These are phyloP conservation scores for Epichloe hybrida DNA, from an alignment of 2,329 filamentous ascomycete genomes.

Conservation along the genomic window DNA sequence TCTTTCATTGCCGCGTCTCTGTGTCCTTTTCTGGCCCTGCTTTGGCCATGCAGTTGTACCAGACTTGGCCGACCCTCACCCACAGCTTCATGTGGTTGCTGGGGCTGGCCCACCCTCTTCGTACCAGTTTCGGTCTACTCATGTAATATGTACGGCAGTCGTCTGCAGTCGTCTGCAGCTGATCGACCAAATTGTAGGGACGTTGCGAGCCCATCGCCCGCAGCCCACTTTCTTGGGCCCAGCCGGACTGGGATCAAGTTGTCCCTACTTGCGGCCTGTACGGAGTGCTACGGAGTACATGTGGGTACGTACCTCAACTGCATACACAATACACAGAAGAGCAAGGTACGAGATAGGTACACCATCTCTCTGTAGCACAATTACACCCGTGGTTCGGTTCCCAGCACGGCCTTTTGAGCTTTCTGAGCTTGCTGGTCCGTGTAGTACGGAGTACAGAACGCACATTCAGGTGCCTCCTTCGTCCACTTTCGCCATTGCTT, in stretches of 20 bases:
- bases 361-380: not conserved
- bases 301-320: not conserved
- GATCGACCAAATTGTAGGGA: slow-evolving; percentile 3
- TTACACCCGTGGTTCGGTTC: not conserved
- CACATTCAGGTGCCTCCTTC: not conserved
- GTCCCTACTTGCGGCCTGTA: not conserved
- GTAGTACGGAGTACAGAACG: not conserved
- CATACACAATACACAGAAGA: not conserved
- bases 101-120: not conserved
- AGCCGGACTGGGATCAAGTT: not conserved
- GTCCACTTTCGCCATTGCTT: not conserved
- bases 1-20: not conserved
- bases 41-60: not conserved
- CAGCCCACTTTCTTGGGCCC: not conserved
- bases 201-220: not conserved
- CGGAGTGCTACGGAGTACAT: not conserved
- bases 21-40: slow-evolving; percentile 2
- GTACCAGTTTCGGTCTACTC: not conserved
- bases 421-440: not conserved
- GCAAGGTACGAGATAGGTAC: not conserved
- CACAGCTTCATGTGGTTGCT: not conserved
- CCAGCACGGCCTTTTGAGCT: not conserved
- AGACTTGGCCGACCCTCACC: not conserved
- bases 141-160: not conserved
- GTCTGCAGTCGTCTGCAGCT: not conserved